Evolutionary conservation across 805 yeast species (phyloP), one percentile per base, ranked within the genome.

Genomic region (Kodamaea neixiangensis): DNA sequence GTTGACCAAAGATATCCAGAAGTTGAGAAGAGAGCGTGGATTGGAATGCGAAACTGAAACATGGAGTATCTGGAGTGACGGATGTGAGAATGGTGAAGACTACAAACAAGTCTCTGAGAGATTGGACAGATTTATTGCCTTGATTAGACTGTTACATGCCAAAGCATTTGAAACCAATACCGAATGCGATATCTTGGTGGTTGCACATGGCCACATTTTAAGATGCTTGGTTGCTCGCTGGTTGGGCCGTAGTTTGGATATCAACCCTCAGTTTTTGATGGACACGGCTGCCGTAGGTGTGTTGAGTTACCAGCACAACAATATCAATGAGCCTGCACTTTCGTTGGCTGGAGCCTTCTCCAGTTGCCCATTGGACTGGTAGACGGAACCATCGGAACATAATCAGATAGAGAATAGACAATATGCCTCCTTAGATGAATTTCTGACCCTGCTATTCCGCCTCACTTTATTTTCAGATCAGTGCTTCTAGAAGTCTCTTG

Each of bases 271-370:
- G 58, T 85, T 91, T 67, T 74, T 93, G 66, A 74, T 93, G 58
- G 97, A 93, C 65, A 96, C 98, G 21, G 97, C 97, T 56, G 97
- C 97, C 40, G 89, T 90, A 39, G 97, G 97, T 54, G 96, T 91
- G 1, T 75, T 93, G 63, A 84, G 94, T 56, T 92, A 92, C 67
- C 96, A 89, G 61, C 98, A 92, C 67, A 83, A 86, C 63, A 84
- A 78, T 65, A 78, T 89, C 50, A 78, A 86, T 35, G 97, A 93
- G 69, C 97, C 97, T 3, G 97, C 97, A 0, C 66, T 93, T 51
- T 81, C 77, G 46, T 75, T 93, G 52, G 87, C 96, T 2, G 96
- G 96, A 44, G 93, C 96, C 0, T 90, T 89, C 59, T 74, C 75
- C 6, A 85, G 87, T 11, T 45, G 21, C 7, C 25, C 19, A 10